phyloP scores from a whole-genome alignment of 805 yeast species.

The Saturnispora zaruensis region DNA sequence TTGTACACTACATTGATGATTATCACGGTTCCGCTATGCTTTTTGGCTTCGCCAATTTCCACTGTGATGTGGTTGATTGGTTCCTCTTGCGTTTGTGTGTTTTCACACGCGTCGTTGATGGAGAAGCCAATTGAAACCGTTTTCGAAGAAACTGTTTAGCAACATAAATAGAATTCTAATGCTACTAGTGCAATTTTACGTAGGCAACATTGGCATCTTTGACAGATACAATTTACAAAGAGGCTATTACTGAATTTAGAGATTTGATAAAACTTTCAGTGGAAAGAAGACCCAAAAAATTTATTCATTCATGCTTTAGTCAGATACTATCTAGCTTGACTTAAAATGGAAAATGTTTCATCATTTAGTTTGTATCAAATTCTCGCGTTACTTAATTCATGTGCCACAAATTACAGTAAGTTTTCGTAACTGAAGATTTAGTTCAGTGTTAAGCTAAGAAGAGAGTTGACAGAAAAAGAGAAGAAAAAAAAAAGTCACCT shows the following conservation, averaged over 20 bases:
- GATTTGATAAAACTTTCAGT: conserved; percentile 19
- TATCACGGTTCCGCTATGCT: conserved; percentile 44
- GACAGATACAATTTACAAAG: too few species aligned
- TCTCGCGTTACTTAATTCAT: background rate
- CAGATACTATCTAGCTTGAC: conserved; percentile 40
- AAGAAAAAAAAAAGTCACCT: background rate
- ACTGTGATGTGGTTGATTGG: conserved; percentile 96
- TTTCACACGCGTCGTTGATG: conserved; percentile 87
- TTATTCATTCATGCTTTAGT: conserved; percentile 28
- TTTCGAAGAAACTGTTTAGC: conserved; percentile 62
- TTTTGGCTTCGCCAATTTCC: conserved; percentile 43
- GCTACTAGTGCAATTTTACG: too few species aligned
- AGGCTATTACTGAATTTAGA: background rate
- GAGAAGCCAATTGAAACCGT: conserved; percentile 98
- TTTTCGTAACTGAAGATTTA: too few species aligned
- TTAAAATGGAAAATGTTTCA: conserved; percentile 26
- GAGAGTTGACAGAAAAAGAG: background rate
- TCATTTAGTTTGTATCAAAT: conserved; percentile 17
- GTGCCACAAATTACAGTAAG: background rate
- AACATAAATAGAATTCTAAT: background rate
- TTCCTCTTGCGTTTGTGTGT: conserved; percentile 76
- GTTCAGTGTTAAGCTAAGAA: background rate
- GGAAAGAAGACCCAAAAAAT: conserved; percentile 33
- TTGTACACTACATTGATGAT: conserved; percentile 80
- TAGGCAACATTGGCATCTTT: too few species aligned